phyloP scores from a whole-genome alignment of 805 yeast species.

The Saccharomycopsis sp. region DNA sequence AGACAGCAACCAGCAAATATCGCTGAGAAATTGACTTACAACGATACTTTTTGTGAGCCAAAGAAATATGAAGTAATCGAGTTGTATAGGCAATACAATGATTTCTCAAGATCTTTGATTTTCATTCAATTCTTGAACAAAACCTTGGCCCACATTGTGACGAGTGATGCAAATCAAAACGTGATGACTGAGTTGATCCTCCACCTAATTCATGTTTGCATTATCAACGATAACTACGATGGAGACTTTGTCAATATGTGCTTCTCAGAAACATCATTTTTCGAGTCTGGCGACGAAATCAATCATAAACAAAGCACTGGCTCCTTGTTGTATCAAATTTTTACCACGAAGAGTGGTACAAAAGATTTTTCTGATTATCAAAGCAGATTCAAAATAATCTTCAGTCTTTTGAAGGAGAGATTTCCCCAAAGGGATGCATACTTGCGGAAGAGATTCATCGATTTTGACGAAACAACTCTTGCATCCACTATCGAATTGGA shows the following conservation, averaged over 20 bases:
- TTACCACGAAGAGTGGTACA: slow-evolving; percentile 24
- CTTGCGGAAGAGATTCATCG: slow-evolving; percentile 1
- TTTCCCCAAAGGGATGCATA: background rate
- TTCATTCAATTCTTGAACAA: slow-evolving; percentile 46
- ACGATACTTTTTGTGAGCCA: slow-evolving; percentile 53
- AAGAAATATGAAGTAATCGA: slow-evolving; percentile 28
- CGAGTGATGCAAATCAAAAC: slow-evolving; percentile 30
- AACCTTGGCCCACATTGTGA: slow-evolving; percentile 34
- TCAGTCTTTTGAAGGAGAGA: slow-evolving; percentile 23
- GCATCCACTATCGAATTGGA: no score
- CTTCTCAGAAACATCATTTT: slow-evolving; percentile 20
- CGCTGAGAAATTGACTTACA: slow-evolving; percentile 31
- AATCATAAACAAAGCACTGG: slow-evolving; percentile 31
- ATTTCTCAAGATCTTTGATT: slow-evolving; percentile 43
- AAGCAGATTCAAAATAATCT: slow-evolving; percentile 50
- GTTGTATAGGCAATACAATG: slow-evolving; percentile 37
- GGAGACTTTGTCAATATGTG: slow-evolving; percentile 25
- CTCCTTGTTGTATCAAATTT: slow-evolving; percentile 32
- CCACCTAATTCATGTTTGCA: slow-evolving; percentile 61
- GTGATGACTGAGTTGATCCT: slow-evolving; percentile 48
- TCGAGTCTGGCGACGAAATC: slow-evolving; percentile 34
- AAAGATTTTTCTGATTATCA: slow-evolving; percentile 38
- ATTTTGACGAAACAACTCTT: background rate
- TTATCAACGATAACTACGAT: slow-evolving; percentile 28
- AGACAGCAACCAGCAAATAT: slow-evolving; percentile 24